Percentiles rank a stretch among this genome's conserved stretches.
Conservation (phyloP, 495 filamentous ascomycete genomes). For the Penicillium chermesinum region DNA sequence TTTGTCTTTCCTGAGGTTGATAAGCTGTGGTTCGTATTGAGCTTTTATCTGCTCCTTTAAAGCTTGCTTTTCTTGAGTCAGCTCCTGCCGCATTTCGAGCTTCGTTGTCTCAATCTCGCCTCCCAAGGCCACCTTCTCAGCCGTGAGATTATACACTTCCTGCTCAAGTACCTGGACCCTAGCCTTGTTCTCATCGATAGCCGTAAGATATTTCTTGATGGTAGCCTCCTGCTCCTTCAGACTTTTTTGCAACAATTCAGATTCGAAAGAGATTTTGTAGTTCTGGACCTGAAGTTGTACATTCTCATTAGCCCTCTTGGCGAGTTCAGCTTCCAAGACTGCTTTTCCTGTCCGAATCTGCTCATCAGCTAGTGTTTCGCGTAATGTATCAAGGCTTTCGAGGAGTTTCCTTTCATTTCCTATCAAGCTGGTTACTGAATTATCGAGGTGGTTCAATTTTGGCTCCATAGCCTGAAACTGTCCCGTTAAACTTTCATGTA, state of each 20-base stretch:
- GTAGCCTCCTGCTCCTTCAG: conserved; percentile 13
- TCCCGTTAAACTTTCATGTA: conserved; percentile 11
- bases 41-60: neutral
- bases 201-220: conserved; percentile 13
- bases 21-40: neutral
- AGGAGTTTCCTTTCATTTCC: conserved; percentile 17
- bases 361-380: conserved; percentile 17
- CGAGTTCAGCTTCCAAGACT: conserved; percentile 7
- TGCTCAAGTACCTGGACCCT: conserved; percentile 12
- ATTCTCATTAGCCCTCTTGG: conserved; percentile 18
- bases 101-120: conserved; percentile 18
- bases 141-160: neutral
- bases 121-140: conserved; percentile 5
- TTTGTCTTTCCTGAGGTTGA: conserved; percentile 19
- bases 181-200: conserved; percentile 12
- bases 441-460: conserved; percentile 13
- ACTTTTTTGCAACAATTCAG: conserved; percentile 12
- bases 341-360: conserved; percentile 14
- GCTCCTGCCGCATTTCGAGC: conserved; percentile 19
- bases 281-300: conserved; percentile 22
- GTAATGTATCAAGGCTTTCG: conserved; percentile 17
- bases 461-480: conserved; percentile 18
- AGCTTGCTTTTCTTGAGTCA: conserved; percentile 12
- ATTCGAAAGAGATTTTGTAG: conserved; percentile 13
- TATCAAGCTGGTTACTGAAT: conserved; percentile 12